Conservation (phyloP, 202 grass and related monocot species). For the Zizania palustris region DNA sequence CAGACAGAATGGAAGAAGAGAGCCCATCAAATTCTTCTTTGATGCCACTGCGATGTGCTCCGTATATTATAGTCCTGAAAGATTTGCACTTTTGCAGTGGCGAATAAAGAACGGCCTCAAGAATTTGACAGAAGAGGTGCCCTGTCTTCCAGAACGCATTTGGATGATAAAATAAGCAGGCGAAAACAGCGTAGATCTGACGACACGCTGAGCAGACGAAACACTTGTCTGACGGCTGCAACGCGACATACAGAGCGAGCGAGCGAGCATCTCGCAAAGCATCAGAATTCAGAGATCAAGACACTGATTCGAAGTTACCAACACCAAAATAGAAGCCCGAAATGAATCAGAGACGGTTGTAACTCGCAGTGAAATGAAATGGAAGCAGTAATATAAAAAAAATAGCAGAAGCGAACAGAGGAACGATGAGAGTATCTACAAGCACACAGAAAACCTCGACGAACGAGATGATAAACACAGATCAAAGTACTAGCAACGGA, state of each 20-base stretch:
- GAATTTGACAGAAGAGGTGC: background rate
- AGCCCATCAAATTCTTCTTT: no score
- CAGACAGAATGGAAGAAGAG: no score
- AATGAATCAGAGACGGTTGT: background rate
- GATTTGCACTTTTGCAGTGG: background rate
- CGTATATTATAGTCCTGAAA: background rate
- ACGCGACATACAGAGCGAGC: background rate
- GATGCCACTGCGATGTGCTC: no score
- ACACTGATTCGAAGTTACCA: background rate
- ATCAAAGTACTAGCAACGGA: no score
- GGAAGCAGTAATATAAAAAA: slow-evolving; percentile 8
- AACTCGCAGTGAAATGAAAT: background rate
- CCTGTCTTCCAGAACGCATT: background rate
- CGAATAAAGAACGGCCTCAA: background rate
- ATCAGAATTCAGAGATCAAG: background rate
- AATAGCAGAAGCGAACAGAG: slow-evolving; percentile 21
- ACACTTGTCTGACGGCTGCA: no score
- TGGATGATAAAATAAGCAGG: background rate
- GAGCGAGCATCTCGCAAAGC: background rate
- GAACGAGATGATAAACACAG: background rate
- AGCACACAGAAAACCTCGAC: slow-evolving; percentile 16
- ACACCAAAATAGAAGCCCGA: background rate
- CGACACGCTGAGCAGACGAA: no score
- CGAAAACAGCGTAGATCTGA: background rate
- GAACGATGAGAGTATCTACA: slow-evolving; percentile 40